These are phyloP conservation scores for Chenopodium album DNA, from an alignment of 148 eudicot genomes.

Conservation along the genomic window DNA sequence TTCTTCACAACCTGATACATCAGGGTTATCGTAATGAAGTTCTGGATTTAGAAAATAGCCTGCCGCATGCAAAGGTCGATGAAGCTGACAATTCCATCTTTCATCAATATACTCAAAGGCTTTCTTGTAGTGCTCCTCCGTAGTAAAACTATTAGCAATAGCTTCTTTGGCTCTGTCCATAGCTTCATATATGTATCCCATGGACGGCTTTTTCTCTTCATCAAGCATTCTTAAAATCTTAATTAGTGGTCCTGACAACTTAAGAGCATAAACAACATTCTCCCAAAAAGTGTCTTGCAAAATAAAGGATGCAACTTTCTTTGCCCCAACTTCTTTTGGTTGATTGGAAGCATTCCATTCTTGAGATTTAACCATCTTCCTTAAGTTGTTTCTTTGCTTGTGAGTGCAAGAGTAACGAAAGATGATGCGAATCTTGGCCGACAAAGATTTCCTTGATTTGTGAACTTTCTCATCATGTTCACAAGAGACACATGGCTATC, in stretches of 20 bases:
- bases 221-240: background rate
- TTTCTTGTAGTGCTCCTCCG: background rate
- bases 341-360: background rate
- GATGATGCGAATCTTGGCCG: background rate
- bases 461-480: slow-evolving; percentile 5
- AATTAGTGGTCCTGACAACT: background rate
- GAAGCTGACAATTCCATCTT: slow-evolving; percentile 14
- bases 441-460: background rate
- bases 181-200: background rate
- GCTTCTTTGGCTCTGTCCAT: slow-evolving; percentile 7
- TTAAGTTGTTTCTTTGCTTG: slow-evolving; percentile 3
- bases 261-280: background rate
- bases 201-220: background rate
- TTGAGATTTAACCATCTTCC: background rate
- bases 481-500: background rate
- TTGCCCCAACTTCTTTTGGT: background rate
- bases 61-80: background rate
- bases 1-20: background rate
- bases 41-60: slow-evolving; percentile 1
- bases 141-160: background rate
- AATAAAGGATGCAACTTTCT: background rate
- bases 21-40: background rate
- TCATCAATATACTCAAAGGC: slow-evolving; percentile 3
- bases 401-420: background rate
- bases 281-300: background rate